A percentile compares a stretch with the other conserved stretches of the same genome.
phyloP scores from a whole-genome alignment of 805 yeast species.

The Candida suzukii region DNA sequence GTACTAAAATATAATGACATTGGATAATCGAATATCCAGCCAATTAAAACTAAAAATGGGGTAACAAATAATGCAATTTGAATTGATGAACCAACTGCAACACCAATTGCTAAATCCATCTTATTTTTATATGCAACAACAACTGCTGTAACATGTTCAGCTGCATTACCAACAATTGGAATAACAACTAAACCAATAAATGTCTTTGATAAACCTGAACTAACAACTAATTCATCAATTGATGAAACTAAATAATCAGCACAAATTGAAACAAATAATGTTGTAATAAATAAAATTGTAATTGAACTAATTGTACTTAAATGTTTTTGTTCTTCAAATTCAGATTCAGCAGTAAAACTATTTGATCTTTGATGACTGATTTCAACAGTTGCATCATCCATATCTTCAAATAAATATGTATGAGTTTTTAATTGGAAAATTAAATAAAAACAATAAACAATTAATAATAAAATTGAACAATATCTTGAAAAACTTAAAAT shows the following conservation, averaged over 20 bases:
- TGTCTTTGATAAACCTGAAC: slow-evolving; percentile 85
- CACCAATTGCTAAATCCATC: slow-evolving; percentile 96
- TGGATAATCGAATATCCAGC: slow-evolving; percentile 89
- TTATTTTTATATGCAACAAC: slow-evolving; percentile 92
- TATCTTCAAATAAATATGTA: slow-evolving; percentile 59
- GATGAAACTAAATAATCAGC: slow-evolving; percentile 94
- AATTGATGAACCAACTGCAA: slow-evolving; percentile 92
- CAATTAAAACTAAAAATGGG: slow-evolving; percentile 88
- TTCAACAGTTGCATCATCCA: slow-evolving; percentile 32
- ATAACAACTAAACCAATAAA: slow-evolving; percentile 90
- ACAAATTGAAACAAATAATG: slow-evolving; percentile 76
- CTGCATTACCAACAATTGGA: slow-evolving; percentile 98
- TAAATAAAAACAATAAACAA: slow-evolving; percentile 72
- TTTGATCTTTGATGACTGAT: slow-evolving; percentile 4
- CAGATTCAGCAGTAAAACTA: not conserved
- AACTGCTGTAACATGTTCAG: slow-evolving; percentile 96
- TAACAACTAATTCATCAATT: slow-evolving; percentile 79
- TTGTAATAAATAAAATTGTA: slow-evolving; percentile 50
- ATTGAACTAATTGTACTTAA: slow-evolving; percentile 52
- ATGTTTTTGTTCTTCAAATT: slow-evolving; percentile 24
- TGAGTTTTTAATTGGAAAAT: slow-evolving; percentile 89
- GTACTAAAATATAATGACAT: slow-evolving; percentile 90
- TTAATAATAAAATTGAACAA: slow-evolving; percentile 70
- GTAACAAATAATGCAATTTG: slow-evolving; percentile 95
- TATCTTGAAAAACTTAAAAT: slow-evolving; percentile 79